Conservation (phyloP, 1,139 yeast species). For the Magnusiomyces suaveolens region DNA sequence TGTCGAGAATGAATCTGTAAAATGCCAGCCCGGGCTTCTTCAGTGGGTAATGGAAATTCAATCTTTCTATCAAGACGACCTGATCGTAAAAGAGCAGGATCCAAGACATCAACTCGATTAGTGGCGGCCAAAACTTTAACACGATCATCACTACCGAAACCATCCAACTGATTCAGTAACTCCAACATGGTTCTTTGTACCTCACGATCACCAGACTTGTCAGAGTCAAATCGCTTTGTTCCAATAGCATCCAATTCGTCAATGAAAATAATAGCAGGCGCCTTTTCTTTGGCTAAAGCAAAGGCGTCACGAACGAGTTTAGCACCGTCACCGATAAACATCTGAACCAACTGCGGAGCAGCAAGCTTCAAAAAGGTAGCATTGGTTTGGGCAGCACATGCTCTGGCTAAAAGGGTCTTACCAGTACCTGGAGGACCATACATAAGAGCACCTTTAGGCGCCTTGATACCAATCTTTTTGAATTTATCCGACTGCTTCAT, state of each 20-base stretch:
- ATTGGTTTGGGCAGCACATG: constrained; percentile 98
- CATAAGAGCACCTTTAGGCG: constrained; percentile 98
- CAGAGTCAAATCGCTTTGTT: constrained; percentile 95
- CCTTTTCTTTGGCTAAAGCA: constrained; percentile 96
- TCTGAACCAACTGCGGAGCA: constrained; percentile 96
- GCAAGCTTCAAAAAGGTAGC: constrained; percentile 96
- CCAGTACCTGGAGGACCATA: constrained; percentile 99
- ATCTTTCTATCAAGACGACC: constrained; percentile 97
- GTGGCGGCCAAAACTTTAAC: constrained; percentile 98
- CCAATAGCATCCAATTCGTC: too few species aligned
- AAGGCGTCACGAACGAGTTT: constrained; percentile 96
- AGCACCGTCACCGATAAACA: constrained; percentile 99
- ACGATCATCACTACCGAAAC: constrained; percentile 95
- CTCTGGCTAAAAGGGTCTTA: constrained; percentile 90
- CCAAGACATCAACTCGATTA: constrained; percentile 93
- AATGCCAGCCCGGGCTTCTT: constrained; percentile 94
- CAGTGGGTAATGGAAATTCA: constrained; percentile 94
- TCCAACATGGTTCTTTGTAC: constrained; percentile 99
- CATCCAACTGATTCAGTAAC: constrained; percentile 90
- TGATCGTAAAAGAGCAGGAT: constrained; percentile 92
- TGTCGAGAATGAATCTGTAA: constrained; percentile 94
- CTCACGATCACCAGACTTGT: constrained; percentile 96
- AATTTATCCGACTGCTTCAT: constrained; percentile 98
- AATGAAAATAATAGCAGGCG: constrained; percentile 94
- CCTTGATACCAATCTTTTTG: constrained; percentile 82